A percentile compares a stretch with the other conserved stretches of the same genome.
phyloP scores from a whole-genome alignment of 2,329 filamentous ascomycete genomes.

The Thielaviopsis punctulata region DNA sequence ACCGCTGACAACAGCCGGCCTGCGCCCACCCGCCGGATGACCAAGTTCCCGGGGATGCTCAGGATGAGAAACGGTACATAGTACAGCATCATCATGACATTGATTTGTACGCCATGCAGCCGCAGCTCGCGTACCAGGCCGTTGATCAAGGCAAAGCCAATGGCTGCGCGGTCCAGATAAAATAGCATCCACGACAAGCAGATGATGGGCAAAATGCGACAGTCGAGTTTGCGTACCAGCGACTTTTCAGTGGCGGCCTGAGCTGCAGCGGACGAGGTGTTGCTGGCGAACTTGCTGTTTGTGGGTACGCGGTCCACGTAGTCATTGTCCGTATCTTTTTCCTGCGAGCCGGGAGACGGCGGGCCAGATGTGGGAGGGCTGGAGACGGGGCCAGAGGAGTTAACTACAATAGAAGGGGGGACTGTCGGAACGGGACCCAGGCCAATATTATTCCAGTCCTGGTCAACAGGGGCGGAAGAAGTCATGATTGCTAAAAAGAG shows the following conservation, averaged over 20 bases:
- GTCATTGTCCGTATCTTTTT: constrained; percentile 6
- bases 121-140: constrained; percentile 39
- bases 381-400: not conserved
- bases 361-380: not conserved
- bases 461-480: not conserved
- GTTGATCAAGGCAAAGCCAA: constrained; percentile 24
- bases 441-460: not conserved
- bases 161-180: constrained; percentile 19
- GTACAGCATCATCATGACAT: constrained; percentile 15
- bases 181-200: constrained; percentile 13
- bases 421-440: not conserved
- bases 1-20: constrained; percentile 14
- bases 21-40: constrained; percentile 14
- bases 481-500: not conserved
- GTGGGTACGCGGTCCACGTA: constrained; percentile 1
- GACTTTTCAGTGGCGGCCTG: not conserved
- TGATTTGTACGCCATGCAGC: constrained; percentile 45
- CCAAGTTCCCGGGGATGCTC: constrained; percentile 16
- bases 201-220: constrained; percentile 11
- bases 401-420: not conserved
- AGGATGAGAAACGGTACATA: constrained; percentile 15
- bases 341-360: not conserved
- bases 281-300: not conserved
- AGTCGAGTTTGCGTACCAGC: constrained; percentile 11
- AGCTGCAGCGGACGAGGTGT: not conserved